Conservation (phyloP, 495 filamentous ascomycete genomes). For the Penicillium lagena region DNA sequence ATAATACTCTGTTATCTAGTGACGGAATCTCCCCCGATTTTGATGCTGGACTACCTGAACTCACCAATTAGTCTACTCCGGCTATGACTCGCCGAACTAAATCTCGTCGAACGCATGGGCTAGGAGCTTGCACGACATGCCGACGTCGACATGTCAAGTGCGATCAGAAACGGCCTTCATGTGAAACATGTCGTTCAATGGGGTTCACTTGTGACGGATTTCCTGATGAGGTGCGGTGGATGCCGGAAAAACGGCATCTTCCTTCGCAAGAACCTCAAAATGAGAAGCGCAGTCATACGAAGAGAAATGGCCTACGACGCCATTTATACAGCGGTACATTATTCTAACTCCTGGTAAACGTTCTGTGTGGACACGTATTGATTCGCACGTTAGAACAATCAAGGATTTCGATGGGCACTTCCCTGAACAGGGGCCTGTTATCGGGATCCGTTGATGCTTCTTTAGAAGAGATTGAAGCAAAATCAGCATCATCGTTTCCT, state of each 20-base stretch:
- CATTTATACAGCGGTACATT: conserved; percentile 16
- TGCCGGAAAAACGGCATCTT: not conserved
- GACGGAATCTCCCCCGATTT: no score
- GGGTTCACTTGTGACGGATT: conserved; percentile 19
- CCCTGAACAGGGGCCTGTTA: conserved; percentile 10
- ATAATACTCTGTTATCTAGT: no score
- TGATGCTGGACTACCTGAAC: no score
- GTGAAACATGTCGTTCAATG: conserved; percentile 12
- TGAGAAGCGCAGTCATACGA: not conserved
- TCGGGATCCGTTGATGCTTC: conserved; percentile 18
- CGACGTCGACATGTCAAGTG: conserved; percentile 27
- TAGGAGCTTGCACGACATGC: conserved; percentile 8
- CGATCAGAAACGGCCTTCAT: conserved; percentile 26
- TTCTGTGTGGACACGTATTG: not conserved
- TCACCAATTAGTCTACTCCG: no score
- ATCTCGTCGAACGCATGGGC: not conserved
- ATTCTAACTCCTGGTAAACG: no score
- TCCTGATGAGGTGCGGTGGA: conserved; percentile 16
- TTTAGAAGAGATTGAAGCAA: conserved; percentile 16
- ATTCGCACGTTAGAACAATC: conserved; percentile 10
- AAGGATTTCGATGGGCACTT: conserved; percentile 16
- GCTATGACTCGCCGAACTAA: no score
- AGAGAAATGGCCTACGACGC: conserved; percentile 2
- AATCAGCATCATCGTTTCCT: conserved; percentile 5
- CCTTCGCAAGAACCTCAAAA: not conserved